Evolutionary conservation across 192 early-diverging fungal genomes (phyloP).

Genomic region (Backusella luteola): DNA sequence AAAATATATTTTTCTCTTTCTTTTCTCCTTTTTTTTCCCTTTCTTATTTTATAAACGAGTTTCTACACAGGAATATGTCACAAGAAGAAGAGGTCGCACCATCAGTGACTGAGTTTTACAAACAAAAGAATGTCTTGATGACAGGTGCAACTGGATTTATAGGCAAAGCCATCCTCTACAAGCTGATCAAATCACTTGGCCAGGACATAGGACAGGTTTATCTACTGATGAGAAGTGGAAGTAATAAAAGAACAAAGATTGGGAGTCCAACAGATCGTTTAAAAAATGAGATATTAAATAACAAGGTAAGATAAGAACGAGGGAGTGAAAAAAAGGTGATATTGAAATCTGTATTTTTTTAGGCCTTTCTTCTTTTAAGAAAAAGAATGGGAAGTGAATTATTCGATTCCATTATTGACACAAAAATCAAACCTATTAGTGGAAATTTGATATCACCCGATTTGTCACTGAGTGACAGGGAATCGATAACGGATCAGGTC

Average conservation of each 20-base stretch:
- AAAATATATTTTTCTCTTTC: neutral
- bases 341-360: neutral
- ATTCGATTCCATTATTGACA: slow-evolving; percentile 37
- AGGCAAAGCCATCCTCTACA: slow-evolving; percentile 53
- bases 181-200: slow-evolving; percentile 42
- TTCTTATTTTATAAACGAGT: neutral
- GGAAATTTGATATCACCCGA: slow-evolving; percentile 46
- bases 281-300: slow-evolving; percentile 33
- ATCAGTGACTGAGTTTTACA: slow-evolving; percentile 24
- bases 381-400: slow-evolving; percentile 26
- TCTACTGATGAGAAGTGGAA: slow-evolving; percentile 31
- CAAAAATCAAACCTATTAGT: slow-evolving; percentile 47
- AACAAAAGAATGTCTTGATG: slow-evolving; percentile 40
- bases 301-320: slow-evolving; percentile 19
- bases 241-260: slow-evolving; percentile 34
- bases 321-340: neutral
- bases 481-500: slow-evolving; percentile 38
- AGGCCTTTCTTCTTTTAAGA: slow-evolving; percentile 45
- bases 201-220: slow-evolving; percentile 36
- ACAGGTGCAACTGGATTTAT: slow-evolving; percentile 58
- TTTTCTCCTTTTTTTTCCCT: neutral
- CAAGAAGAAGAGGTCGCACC: neutral
- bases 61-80: neutral
- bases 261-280: slow-evolving; percentile 34
- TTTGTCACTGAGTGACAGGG: slow-evolving; percentile 41